Base-by-base conservation (phyloP, 1,284 basidiomycete species). In the Trametes versicolor region DNA sequence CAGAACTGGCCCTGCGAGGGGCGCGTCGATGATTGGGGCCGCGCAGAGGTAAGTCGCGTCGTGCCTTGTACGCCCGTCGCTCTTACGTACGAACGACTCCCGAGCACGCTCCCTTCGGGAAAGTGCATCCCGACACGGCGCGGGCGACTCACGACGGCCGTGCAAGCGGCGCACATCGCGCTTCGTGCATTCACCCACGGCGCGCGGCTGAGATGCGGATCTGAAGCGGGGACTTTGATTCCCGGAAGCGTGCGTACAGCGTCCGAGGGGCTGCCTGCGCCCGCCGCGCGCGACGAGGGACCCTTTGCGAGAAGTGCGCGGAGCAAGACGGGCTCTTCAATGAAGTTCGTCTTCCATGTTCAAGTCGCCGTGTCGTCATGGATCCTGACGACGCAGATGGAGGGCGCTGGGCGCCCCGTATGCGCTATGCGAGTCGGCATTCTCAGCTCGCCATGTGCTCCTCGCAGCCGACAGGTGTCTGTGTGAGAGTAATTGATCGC, bases 401-500 rank as follows among this genome's bases (percentile, higher is more conserved):
- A 10, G 23, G n/a, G 39, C 19, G 19, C n/a, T 9, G 32, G 19
- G 13, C 29, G 19, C 7, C 23, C 39, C 32, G 27, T 37, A 45
- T 51, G 8, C 5, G 61, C 54, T 57, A 53, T 41, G 64, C 64
- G 61, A 60, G 50, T 67, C 66, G 57, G 58, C 57, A 52, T 62
- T 62, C 63, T 52, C 63, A 60, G 63, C 63, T 29, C 51, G 60
- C 63, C 66, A 67, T 64, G 63, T 67, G 66, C 66, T 60, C 57
- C 51, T 62, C 53, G 57, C 66, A 64, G 53, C 66, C 63, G 63
- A 62, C 57, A 51, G 60, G 36, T 49, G 60, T 51, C 47, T 62
- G 64, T 49, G 64, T 62, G 64, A 47, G 66, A 66, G 61, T 48
- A 53, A 57, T 58, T 62, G 66, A 59, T 60, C 48, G 47, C 54